Evolutionary conservation across 805 yeast genomes (phyloP), one percentile per base, ranked within the genome.

Genomic region (Candida nemodendra): DNA sequence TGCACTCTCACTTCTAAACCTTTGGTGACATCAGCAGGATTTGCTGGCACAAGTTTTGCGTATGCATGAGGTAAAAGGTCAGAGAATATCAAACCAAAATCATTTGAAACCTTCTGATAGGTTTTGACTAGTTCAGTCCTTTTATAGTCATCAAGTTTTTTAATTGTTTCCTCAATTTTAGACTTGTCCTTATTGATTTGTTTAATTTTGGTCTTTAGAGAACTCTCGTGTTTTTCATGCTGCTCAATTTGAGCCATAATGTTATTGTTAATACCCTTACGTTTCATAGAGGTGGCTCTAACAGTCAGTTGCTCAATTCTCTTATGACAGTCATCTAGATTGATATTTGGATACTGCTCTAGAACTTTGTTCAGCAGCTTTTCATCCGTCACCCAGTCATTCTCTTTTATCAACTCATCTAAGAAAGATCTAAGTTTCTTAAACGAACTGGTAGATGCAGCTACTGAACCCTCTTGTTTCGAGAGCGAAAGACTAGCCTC

Each of bases 1-100:
- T 85, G 80, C 1, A 93, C 98, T 54, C 80, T 83, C 17, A 93
- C 93, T 56, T 87, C 95, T 12, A 93, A 69, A 14, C 99, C 99
- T 48, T 84, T 78, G 0, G 95, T 85, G 8, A 93, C 84, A 54
- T 87, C 95, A 52, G 74, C 73, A n/a, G 78, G 76, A 48, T 88
- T 87, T 3, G 79, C 75, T 2, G 95, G 88, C 11, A 83, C 95
- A 43, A 91, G 71, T 60, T 88, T 88, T 2, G 98, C 95, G 62
- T 81, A 85, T 3, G 96, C 84, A 11, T 86, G 87, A 0, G 97
- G 97, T 36, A 93, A 67, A 34, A 93, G 70, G 53, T 89, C 96
- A 2, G 84, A 78, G 64, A 93, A 93, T 18, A 93, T 87, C 34
- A 76, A 74, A 11, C 99, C 99, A 63, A 93, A 90, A 59, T 91